Conservation (phyloP, 75 land plant species). For the Pinus taeda region DNA sequence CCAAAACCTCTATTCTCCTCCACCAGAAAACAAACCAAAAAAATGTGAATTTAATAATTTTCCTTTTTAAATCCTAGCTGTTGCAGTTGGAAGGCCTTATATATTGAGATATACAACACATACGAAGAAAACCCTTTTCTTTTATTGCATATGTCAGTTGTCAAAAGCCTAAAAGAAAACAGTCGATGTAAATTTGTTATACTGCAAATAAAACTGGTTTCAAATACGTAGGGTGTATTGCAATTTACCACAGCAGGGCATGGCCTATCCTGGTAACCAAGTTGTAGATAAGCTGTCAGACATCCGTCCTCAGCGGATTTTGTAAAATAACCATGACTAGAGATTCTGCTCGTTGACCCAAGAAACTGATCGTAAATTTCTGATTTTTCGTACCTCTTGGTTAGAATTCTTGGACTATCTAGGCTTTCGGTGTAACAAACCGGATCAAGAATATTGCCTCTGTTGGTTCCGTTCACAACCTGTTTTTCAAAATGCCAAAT, state of each 20-base stretch:
- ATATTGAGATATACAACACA: no score
- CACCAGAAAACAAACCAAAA: not conserved
- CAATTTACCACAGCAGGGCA: conserved; percentile 2
- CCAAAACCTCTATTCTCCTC: no score
- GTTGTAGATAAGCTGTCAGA: conserved; percentile 22
- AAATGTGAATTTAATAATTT: not conserved
- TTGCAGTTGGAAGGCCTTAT: no score
- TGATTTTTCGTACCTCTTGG: conserved; percentile 27
- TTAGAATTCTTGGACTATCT: not conserved
- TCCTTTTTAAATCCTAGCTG: no score
- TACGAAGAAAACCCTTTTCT: no score
- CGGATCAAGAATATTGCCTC: conserved; percentile 7
- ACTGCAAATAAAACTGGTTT: not conserved
- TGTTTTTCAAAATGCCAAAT: not conserved
- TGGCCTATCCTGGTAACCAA: conserved; percentile 9
- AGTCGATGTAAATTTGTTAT: no score
- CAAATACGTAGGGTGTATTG: not conserved
- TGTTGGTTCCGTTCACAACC: conserved; percentile 1
- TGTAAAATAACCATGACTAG: conserved; percentile 33
- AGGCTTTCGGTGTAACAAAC: not conserved
- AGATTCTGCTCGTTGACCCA: conserved; percentile 25
- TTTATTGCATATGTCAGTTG: no score
- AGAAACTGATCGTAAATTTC: conserved; percentile 23
- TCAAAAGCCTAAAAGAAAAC: no score
- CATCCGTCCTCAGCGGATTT: conserved; percentile 17